phyloP scores from a whole-genome alignment of 768 basidiomycete genomes.

The Neoboletus magnificus region DNA sequence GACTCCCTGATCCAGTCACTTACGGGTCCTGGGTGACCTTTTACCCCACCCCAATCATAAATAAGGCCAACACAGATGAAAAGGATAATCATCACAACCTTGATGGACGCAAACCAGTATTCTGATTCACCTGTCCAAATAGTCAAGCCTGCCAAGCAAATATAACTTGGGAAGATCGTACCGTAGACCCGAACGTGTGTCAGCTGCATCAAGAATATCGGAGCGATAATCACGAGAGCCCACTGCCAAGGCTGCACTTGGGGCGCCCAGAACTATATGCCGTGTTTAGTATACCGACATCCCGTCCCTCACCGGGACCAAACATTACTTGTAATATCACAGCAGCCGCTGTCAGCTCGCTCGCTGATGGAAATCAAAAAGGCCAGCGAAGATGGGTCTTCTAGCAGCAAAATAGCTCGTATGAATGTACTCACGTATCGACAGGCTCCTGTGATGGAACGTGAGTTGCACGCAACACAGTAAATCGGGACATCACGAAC shows the following conservation, averaged over 20 bases:
- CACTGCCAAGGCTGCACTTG: slow-evolving; percentile 51
- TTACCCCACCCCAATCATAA: slow-evolving; percentile 58
- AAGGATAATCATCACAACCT: slow-evolving; percentile 57
- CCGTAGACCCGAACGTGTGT: slow-evolving; percentile 57
- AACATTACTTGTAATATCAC: slow-evolving; percentile 44
- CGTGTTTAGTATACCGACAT: not conserved
- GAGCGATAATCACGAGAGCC: slow-evolving; percentile 53
- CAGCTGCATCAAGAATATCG: slow-evolving; percentile 51
- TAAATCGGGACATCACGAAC: slow-evolving; percentile 15
- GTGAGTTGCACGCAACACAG: not conserved
- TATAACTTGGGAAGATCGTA: slow-evolving; percentile 15
- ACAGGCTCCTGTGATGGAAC: slow-evolving; percentile 31
- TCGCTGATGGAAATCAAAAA: slow-evolving; percentile 34
- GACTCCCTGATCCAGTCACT: slow-evolving; percentile 10
- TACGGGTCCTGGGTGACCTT: slow-evolving; percentile 56
- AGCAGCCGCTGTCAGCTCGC: slow-evolving; percentile 56
- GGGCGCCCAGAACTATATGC: slow-evolving; percentile 42
- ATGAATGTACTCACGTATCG: slow-evolving; percentile 33
- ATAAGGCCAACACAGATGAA: slow-evolving; percentile 65
- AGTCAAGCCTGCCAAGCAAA: not conserved
- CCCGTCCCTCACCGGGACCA: not conserved
- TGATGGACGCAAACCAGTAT: slow-evolving; percentile 63
- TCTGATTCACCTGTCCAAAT: slow-evolving; percentile 49
- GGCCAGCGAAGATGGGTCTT: slow-evolving; percentile 9
- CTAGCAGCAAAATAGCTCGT: not conserved